Evolutionary conservation across 2,329 filamentous ascomycete genomes (phyloP).

Genomic region (Dactylellina leptospora): DNA sequence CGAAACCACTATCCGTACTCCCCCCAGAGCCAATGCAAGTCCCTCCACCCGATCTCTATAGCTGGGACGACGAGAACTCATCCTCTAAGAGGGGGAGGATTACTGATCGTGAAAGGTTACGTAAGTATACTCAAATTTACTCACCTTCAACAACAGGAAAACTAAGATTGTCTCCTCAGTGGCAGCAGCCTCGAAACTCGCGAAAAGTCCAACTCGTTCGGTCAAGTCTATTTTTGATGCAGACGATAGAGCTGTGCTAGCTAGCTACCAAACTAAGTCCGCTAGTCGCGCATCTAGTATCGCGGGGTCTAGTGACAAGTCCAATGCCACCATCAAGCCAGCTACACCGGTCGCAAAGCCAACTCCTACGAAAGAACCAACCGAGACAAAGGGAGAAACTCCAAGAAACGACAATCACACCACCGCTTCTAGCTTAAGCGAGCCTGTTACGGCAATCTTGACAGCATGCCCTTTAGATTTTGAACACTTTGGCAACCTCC

Average conservation of each 20-base stretch:
- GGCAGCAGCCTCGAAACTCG: background rate
- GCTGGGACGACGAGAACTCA: background rate
- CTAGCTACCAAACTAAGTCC: background rate
- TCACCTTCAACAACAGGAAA: too few species aligned
- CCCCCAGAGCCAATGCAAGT: background rate
- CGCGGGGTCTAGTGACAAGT: constrained; percentile 10
- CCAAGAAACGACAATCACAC: too few species aligned
- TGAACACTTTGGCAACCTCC: constrained; percentile 26
- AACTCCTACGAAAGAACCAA: background rate
- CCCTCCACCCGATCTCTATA: background rate
- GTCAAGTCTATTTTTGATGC: constrained; percentile 3
- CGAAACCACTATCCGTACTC: background rate
- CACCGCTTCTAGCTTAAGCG: background rate
- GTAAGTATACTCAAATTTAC: too few species aligned
- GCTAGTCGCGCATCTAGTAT: background rate
- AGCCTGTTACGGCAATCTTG: background rate
- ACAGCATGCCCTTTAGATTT: constrained; percentile 18
- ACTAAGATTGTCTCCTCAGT: too few species aligned
- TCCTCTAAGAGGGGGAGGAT: too few species aligned
- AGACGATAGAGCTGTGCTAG: constrained; percentile 11
- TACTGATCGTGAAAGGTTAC: background rate
- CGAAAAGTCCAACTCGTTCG: background rate
- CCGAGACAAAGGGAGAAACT: background rate
- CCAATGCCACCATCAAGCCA: constrained; percentile 1
- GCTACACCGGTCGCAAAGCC: background rate